Percentiles rank a stretch among this genome's conserved stretches.
These are phyloP conservation scores for Pseudoperonospora humuli DNA, from an alignment of 352 stramenopile genomes.

Conservation along the genomic window DNA sequence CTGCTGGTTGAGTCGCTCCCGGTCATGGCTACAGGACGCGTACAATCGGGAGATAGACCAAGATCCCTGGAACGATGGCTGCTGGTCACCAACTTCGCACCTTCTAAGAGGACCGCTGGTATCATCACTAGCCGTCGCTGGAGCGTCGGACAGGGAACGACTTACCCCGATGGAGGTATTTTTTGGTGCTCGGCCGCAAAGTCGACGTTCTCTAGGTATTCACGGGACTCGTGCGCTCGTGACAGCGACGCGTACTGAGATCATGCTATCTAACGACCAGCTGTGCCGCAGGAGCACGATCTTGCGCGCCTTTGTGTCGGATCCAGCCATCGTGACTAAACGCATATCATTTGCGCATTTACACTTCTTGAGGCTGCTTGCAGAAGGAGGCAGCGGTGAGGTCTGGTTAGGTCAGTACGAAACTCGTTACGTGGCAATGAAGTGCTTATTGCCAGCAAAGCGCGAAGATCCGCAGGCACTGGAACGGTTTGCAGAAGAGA, in stretches of 20 bases:
- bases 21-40: conserved; percentile 29
- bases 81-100: conserved; percentile 30
- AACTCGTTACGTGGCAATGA: conserved; percentile 66
- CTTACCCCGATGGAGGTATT: conserved; percentile 51
- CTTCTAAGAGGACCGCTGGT: conserved; percentile 22
- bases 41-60: conserved; percentile 26
- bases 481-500: conserved; percentile 78
- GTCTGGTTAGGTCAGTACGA: conserved; percentile 80
- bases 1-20: conserved; percentile 49
- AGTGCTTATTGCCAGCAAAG: conserved; percentile 62
- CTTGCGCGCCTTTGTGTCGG: conserved; percentile 51
- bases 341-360: conserved; percentile 68
- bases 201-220: conserved; percentile 23
- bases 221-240: conserved; percentile 24
- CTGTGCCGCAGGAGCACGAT: conserved; percentile 48
- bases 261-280: conserved; percentile 56
- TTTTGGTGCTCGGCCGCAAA: conserved; percentile 29
- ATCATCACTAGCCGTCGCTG: conserved; percentile 12
- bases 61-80: conserved; percentile 22
- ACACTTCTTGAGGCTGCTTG: conserved; percentile 59
- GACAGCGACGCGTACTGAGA: conserved; percentile 37
- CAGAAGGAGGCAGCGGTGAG: conserved; percentile 71
- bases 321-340: conserved; percentile 64
- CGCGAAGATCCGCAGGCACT: conserved; percentile 47
- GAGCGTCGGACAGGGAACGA: conserved; percentile 20